Base-by-base conservation (phyloP, 208 protist species). In the Leishmania arabica region DNA sequence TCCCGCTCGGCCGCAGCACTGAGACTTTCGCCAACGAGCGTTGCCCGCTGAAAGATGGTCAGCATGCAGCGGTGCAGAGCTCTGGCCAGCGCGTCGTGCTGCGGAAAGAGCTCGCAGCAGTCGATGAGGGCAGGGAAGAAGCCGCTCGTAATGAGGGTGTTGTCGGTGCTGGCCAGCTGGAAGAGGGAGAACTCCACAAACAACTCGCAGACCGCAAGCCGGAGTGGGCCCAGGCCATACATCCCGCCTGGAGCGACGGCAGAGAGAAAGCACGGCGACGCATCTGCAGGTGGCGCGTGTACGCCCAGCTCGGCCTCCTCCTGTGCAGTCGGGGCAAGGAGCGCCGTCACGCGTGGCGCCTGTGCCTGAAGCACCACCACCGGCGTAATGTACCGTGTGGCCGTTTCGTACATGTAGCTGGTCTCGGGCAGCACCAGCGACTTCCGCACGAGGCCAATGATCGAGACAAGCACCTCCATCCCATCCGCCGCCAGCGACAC, bases 161-260 rank as follows among this genome's bases (percentile, higher is more conserved):
- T 37, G 78, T 95, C 92, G 17, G 83, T 89, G 51, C 84, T 77
- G 5, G 83, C 79, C 6, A 90, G 66, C 66, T 88, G 77, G 70
- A 89, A 91, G 49, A 86, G 78, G 15, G 83, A 78, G 9, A 95
- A 49, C 84, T 95, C 92, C 1, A 87, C 84, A 76, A 93, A 95
- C 40, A 93, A 64, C 72, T 92, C 88, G 68, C 88, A 92, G 40
- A 92, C 78, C 6, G 83, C 77, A 19, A 93, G 64, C 13, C 85
- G 83, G 42, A 87, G 78, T 40, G 77, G 58, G 37, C 86, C 84
- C 15, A 87, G 77, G 53, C 77, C 81, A 51, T 83, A 74, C 64
- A 7, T 62, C 17, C 69, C 34, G 58, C 15, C 64, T 17, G 17
- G 42, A 31, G 49, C 42, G 15, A 51, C 54, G 1, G 8, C 6